phyloP scores from a whole-genome alignment of 148 eudicot genomes.

The Polygonum maritimum region DNA sequence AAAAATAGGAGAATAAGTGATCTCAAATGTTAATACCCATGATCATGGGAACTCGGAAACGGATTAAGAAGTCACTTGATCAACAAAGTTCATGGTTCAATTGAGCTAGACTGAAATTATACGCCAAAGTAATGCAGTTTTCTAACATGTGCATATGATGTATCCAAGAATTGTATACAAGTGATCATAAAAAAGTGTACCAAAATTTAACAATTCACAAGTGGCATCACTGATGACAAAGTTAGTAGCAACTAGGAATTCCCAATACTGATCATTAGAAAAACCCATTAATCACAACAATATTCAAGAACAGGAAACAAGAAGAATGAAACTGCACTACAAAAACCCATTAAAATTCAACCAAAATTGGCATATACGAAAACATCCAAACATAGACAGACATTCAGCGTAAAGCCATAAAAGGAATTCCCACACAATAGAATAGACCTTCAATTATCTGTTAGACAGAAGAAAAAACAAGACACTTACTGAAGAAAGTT shows the following conservation, averaged over 20 bases:
- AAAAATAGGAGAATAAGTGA: background rate
- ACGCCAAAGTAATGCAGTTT: background rate
- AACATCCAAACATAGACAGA: background rate
- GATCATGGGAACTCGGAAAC: background rate
- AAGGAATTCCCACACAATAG: background rate
- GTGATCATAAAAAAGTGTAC: background rate
- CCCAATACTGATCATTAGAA: background rate
- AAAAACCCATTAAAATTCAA: background rate
- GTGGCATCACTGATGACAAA: background rate
- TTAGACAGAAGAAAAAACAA: background rate
- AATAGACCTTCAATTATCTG: background rate
- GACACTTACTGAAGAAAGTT: background rate
- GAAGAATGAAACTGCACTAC: background rate
- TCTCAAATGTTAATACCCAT: background rate
- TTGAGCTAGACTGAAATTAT: background rate
- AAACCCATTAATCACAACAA: background rate
- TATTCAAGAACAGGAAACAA: background rate
- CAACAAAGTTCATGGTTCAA: background rate
- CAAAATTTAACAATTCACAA: background rate
- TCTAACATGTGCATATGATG: background rate
- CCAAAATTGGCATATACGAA: background rate
- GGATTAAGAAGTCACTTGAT: background rate
- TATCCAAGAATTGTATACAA: background rate
- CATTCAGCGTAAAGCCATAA: background rate
- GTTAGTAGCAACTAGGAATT: background rate